phyloP scores from a whole-genome alignment of 106 monocot species.

The Dioscorea dumetorum region DNA sequence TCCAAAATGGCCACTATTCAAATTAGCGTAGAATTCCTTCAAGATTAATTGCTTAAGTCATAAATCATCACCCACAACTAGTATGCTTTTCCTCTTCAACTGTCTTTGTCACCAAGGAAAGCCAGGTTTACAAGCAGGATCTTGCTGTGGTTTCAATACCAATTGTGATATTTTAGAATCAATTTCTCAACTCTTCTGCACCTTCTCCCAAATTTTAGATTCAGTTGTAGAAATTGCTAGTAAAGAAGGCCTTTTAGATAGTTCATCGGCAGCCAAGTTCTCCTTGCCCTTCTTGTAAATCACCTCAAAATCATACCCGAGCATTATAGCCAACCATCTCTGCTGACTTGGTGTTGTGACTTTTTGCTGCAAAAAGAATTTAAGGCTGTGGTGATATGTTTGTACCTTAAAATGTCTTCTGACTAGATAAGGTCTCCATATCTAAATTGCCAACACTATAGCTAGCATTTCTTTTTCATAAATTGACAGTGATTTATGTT shows the following conservation, averaged over 20 bases:
- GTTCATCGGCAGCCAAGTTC: neutral
- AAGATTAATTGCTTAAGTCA: neutral
- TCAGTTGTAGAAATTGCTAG: too few relatives aligned
- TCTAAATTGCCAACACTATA: neutral
- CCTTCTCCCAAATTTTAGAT: too few relatives aligned
- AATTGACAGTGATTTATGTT: neutral
- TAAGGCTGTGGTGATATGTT: conserved; percentile 2
- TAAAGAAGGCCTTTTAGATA: too few relatives aligned
- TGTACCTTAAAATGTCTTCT: conserved; percentile 3
- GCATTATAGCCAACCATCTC: conserved; percentile 5
- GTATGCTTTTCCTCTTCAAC: neutral
- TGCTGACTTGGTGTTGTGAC: conserved; percentile 5
- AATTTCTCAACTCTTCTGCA: too few relatives aligned
- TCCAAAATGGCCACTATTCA: neutral
- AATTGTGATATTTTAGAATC: neutral
- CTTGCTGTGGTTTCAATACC: neutral
- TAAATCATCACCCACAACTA: neutral
- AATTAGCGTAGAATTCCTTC: neutral
- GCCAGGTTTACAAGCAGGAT: neutral
- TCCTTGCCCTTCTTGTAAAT: neutral
- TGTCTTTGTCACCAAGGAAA: neutral
- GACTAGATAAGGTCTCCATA: conserved; percentile 4
- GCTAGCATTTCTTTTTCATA: conserved; percentile 13
- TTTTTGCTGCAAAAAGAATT: neutral
- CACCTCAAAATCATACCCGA: conserved; percentile 2